Evolutionary conservation across 495 filamentous ascomycete species (phyloP), one percentile per base, ranked within the genome.

Genomic region (Glarea lozoyensis): DNA sequence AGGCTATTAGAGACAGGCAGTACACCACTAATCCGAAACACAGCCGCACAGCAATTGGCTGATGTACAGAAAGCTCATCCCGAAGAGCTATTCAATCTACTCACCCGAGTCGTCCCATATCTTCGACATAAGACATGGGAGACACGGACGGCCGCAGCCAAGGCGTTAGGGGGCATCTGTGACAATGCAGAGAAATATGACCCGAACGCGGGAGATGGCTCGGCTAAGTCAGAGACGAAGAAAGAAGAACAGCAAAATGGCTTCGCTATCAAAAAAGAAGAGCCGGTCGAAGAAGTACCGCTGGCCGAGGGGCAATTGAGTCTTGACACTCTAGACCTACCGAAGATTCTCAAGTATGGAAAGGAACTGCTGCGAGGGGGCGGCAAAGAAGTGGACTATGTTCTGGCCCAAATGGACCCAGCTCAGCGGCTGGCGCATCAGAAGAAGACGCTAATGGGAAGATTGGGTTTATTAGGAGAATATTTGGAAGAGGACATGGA

Each of bases 51-150:
- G 57, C 92, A 98, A 66, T 76, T 98, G 27, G 90, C 85, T 25
- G 92, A 97, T 68, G 88, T 95, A 47, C 93, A 97, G 62, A 97
- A 94, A 58, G 81, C 89, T 50, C 93, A 97, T 56, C 92, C 93
- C 0, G 90, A 97, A 60, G 92, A 98, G 57, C 70, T 97, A 2
- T 97, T 96, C 63, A 96, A 97, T 53, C 72, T 98, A 6, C 72
- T 98, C n/a, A 87, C 87, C n/a, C 75, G 90, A 35, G 89, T 98
- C 31, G 76, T 97, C 13, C 88, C 93, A 2, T 96, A 93, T 61
- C 73, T 97, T 12, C 75, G 82, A 42, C 87, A 88, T 43, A 94
- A 88, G 58, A 87, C 85, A 45, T 98, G 92, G 92, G 92, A 98
- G 49, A 96, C 92, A 7, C 74, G 92, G 24, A 86, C 77, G 32